phyloP scores from a whole-genome alignment of 352 stramenopile species.

The Plasmopara viticola region DNA sequence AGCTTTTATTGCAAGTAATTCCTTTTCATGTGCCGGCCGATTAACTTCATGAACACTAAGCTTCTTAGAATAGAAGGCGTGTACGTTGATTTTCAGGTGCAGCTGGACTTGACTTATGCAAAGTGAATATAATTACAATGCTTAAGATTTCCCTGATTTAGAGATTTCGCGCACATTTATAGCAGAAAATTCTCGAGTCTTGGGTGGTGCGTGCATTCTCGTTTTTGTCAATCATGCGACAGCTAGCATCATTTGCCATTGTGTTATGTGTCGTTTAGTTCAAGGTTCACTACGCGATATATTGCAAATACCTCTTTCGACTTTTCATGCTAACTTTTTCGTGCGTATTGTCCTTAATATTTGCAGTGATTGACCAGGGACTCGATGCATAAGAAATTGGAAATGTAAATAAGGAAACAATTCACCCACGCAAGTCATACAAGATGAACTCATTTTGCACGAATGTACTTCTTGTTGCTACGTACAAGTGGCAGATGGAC shows the following conservation, averaged over 20 bases:
- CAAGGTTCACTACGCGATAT: neutral
- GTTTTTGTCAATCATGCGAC: neutral
- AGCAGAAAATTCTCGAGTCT: constrained; percentile 99
- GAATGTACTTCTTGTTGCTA: constrained; percentile 97
- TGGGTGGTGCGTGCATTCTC: constrained; percentile 45
- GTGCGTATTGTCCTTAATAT: neutral
- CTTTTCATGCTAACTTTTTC: neutral
- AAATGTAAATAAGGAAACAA: constrained; percentile 99
- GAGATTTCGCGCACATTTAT: constrained; percentile 98
- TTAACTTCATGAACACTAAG: too few relatives aligned
- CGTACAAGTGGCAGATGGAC: constrained; percentile 97
- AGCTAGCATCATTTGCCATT: neutral
- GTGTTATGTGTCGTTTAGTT: neutral
- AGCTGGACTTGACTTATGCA: constrained; percentile 99
- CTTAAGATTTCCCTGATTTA: constrained; percentile 98
- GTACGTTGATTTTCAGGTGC: constrained; percentile 99
- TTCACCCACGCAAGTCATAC: constrained; percentile 99
- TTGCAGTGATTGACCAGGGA: constrained; percentile 97
- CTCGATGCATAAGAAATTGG: constrained; percentile 99
- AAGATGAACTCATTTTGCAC: constrained; percentile 99
- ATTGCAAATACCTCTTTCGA: neutral
- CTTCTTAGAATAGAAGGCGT: too few relatives aligned
- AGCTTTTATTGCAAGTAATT: too few relatives aligned
- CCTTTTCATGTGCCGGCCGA: too few relatives aligned
- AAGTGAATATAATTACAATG: constrained; percentile 97